A percentile compares a stretch with the other conserved stretches of the same genome.
phyloP scores from a whole-genome alignment of 495 filamentous ascomycete genomes.

The Viridothelium virens region DNA sequence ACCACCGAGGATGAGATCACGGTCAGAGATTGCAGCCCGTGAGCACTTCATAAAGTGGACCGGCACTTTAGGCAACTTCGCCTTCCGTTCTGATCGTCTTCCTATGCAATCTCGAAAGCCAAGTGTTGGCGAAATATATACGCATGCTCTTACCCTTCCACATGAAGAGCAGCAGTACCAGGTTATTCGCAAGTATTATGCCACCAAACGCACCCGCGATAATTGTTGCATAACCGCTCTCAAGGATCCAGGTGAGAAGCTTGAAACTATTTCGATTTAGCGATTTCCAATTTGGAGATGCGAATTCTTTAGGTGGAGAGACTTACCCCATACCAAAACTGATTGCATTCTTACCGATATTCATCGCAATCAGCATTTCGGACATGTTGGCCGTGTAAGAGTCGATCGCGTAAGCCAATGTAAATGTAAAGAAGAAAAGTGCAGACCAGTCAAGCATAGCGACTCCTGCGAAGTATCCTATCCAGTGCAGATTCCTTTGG shows the following conservation, averaged over 20 bases:
- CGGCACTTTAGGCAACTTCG: neutral
- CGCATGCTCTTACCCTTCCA: slow-evolving; percentile 51
- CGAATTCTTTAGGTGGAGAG: neutral
- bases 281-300: neutral
- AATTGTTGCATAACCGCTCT: slow-evolving; percentile 49
- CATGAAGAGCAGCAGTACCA: slow-evolving; percentile 49
- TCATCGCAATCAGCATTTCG: slow-evolving; percentile 63
- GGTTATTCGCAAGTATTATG: slow-evolving; percentile 50
- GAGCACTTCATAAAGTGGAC: neutral
- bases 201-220: slow-evolving; percentile 52
- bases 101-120: slow-evolving; percentile 47
- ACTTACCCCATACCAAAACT: slow-evolving; percentile 50
- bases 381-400: slow-evolving; percentile 38
- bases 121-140: slow-evolving; percentile 42
- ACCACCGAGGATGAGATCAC: too few species aligned
- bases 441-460: slow-evolving; percentile 29
- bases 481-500: slow-evolving; percentile 21
- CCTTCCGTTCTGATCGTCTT: slow-evolving; percentile 14
- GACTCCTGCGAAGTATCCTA: slow-evolving; percentile 27
- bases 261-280: slow-evolving; percentile 29
- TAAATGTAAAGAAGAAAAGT: slow-evolving; percentile 32
- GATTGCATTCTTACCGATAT: slow-evolving; percentile 58
- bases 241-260: slow-evolving; percentile 51
- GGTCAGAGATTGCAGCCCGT: too few species aligned
- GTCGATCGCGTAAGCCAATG: slow-evolving; percentile 25